Base-by-base conservation (phyloP, 495 filamentous ascomycete genomes). In the Tetracladium setigerum region DNA sequence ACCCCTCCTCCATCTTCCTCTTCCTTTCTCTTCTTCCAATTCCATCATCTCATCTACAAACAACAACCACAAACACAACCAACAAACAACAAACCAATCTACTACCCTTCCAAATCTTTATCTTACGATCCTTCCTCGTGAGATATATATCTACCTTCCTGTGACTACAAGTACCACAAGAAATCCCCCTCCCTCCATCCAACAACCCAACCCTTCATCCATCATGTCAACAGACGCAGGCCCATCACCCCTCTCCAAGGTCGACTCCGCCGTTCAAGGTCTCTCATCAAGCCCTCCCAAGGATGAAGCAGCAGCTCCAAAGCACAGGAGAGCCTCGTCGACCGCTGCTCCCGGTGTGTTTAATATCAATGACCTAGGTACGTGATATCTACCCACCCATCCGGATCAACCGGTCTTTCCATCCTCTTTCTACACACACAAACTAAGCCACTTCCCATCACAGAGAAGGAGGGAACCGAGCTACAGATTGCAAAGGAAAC, bases 301-400 rank as follows among this genome's bases (percentile, higher is more conserved):
- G 54, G 68, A 80, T 8, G 37, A 19, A 41, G 34, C 16, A 11
- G 30, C 38, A 45, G 9, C 6, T 11, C 47, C 50, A 81, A 87
- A 57, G 73, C 67, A 31, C 79, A 84, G 78, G 54, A 77, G 87
- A 54, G 66, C 69, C 42, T 84, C 84, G 57, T 88, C 85, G 15
- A 79, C 73, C 51, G 71, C 68, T 30, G 62, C 59, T 41, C 67
- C 77, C 43, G 84, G 81, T 46, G 78, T 94, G 44, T 82, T 69
- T 67, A 94, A 86, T 65, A 88, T 95, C 71, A 78, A 77, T 55
- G 89, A 95, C 53, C 72, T 95, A 52, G 84, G 89, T 95, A 71
- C 60, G 80, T 65, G 16, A n/a, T 44, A 15, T 46, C 45, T 14
- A 14, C 30, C 43, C 41, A 35, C 13, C 35, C 5, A 11, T 35